Evolutionary conservation across 495 filamentous ascomycete species (phyloP), one percentile per base, ranked within the genome.

Genomic region (Ramalina intermedia): DNA sequence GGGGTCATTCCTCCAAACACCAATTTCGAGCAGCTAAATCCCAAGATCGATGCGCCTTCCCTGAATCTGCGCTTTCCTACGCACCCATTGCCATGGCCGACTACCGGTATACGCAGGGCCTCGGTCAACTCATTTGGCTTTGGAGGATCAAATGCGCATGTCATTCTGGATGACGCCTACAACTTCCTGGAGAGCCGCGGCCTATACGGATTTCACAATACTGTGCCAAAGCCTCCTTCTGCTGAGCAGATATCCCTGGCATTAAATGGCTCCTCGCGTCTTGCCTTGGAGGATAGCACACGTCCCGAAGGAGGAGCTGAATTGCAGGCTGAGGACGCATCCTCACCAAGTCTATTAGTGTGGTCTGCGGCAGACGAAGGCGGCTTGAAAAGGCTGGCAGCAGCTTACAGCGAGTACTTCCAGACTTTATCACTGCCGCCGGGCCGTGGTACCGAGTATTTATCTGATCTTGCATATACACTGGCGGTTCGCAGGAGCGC

Each of bases 141-240:
- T 27, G 73, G 73, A 0, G 74, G 74, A 7, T 48, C 70, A 0
- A 76, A 76, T 42, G 64, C 64, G 1, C 70, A 74, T 50, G 66
- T 61, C 1, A 54, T 63, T 5, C 5, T 63, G 0, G 60, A 63
- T 11, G 57, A 50, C 11, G 17, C 39, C 39, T 2, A 41, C 39
- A 41, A 23, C 2, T 23, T 17, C 16, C 21, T 23, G 39, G 39
- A 41, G 14, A 41, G 17, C 39, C 29, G 29, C 29, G 29, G 29
- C 29, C 29, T 33, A 1, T 33, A 33, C 29, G 29, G 29, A 33
- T 33, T 33, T 33, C 29, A 33, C 29, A 33, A 33, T 13, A 33
- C 29, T 33, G 29, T 33, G 29, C 29, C 29, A 33, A 33, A 33
- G 29, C 29, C 29, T 33, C 29, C 29, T 11, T 33, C 29, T 7